Base-by-base conservation (phyloP, 2,329 filamentous ascomycete genomes). In the Paecilomyces niveus region DNA sequence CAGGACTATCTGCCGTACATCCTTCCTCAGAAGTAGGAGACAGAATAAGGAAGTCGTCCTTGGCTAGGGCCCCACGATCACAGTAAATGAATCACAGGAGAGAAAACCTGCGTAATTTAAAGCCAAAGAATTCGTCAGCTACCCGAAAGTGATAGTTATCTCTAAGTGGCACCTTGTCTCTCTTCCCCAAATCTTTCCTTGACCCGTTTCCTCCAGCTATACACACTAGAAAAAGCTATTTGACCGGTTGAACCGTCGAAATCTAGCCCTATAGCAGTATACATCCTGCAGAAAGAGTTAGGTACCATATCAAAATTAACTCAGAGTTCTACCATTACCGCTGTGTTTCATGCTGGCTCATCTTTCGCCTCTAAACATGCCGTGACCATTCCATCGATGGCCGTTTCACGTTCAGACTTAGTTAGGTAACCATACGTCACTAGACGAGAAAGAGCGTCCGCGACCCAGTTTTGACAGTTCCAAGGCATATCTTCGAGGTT, bases 401-500 rank as follows among this genome's bases (percentile, higher is more conserved):
- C 68, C 18, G 26, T 33, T 3, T 56, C 60, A 3, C 68, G 56
- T 31, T 67, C 56, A n/a, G 53, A 53, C 10, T 50, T 49, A 2
- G 57, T 65, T 29, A 71, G 52, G 59, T 60, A 68, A 2, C 63
- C 64, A 8, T 60, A 54, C 24, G 63, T 59, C 3, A 68, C 65
- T 53, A 71, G 54, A 13, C 61, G 57, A 10, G 49, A 53, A 35
- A 71, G 51, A 5, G 68, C 69, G 56, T 71, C 69, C 0, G 64
- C 68, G 10, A 71, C 68, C 69, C 69, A 71, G 18, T 70, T 68
- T 62, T 71, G 68, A 51, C 68, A 70, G 52, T 70, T 71, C 69
- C 68, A 71, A n/a, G 70, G 67, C 11, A 62, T 55, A 54, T 69
- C 61, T 8, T 56, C 7, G 13, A 55, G 61, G 2, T 64, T 62